Evolutionary conservation across 2,329 filamentous ascomycete genomes (phyloP), one percentile per base, ranked within the genome.

Genomic region (Sporothrix schenckii): DNA sequence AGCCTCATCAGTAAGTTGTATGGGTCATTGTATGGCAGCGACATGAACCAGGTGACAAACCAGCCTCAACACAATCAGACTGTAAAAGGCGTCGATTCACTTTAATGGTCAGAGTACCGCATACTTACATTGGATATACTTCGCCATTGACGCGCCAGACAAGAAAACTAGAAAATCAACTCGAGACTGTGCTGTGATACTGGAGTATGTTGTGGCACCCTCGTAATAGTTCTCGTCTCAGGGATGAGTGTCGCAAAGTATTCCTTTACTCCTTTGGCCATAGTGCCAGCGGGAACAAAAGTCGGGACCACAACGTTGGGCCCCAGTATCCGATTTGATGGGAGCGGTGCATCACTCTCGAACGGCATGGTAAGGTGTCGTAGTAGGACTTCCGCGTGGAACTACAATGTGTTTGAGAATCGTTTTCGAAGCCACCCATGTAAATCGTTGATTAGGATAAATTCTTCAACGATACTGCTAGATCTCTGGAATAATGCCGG

Each of bases 401-500:
- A 34, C 4, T 7, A 39, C 58, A 47, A 63, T 14, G 13, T 21
- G 13, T 16, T 47, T 47, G 34, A 61, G 10, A 19, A 24, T 61
- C 56, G 39, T 30, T 53, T 21, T 27, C 30, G 34, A 44, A 61
- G 56, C 13, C 44, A 44, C n/a, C 21, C 60, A 27, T 16, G 44
- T 14, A 30, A 63, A 63, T 49, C 41, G 19, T 27, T 10, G 6
- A 19, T 39, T 19, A 16, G 39, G 58, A 27, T 3, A 27, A 34
- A n/a, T 50, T 65, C 44, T 44, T 44, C 24, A n/a, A 24, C 44
- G 6, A 16, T 65, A 34, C 61, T 44, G 61, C 61, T n/a, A 41
- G 24, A 19, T 24, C 14, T 27, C 24, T 65, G 61, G 47, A 49
- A 63, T 7, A 30, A 63, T 65, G 44, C 50, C 50, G 61, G 61